Evolutionary conservation across 2,329 filamentous ascomycete species (phyloP).

Genomic region (Bretziella fagacearum): DNA sequence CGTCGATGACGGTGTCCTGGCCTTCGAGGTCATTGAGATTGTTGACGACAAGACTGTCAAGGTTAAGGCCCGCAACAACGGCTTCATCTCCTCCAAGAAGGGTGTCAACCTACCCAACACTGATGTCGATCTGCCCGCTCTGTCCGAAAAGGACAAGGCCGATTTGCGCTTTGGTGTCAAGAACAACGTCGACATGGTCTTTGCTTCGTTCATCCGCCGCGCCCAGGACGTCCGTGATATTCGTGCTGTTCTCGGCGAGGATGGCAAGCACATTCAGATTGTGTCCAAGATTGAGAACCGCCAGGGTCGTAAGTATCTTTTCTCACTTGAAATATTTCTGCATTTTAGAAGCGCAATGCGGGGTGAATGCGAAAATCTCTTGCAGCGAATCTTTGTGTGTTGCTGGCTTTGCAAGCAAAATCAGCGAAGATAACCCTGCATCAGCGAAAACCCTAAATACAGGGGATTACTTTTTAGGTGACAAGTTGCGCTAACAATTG

Average conservation of each 20-base stretch:
- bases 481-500: slow-evolving; percentile 8
- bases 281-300: slow-evolving; percentile 99
- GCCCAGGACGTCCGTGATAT: slow-evolving; percentile 88
- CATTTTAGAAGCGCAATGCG: too few species aligned
- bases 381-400: too few species aligned
- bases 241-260: slow-evolving; percentile 73
- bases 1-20: slow-evolving; percentile 94
- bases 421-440: slow-evolving; percentile 4
- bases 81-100: slow-evolving; percentile 97
- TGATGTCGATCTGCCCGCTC: slow-evolving; percentile 89
- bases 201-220: slow-evolving; percentile 93
- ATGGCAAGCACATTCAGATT: slow-evolving; percentile 94
- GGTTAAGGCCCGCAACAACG: slow-evolving; percentile 84
- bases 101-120: slow-evolving; percentile 98
- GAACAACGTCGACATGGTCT: slow-evolving; percentile 98
- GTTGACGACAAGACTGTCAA: slow-evolving; percentile 78
- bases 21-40: slow-evolving; percentile 81
- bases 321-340: too few species aligned
- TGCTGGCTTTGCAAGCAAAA: too few species aligned
- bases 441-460: neutral
- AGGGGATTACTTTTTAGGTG: neutral
- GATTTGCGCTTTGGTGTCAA: slow-evolving; percentile 93
- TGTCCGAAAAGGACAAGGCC: slow-evolving; percentile 94
- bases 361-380: too few species aligned
- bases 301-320: slow-evolving; percentile 46